Evolutionary conservation across 306 rosid species (phyloP).

Genomic region (Pueraria montana): DNA sequence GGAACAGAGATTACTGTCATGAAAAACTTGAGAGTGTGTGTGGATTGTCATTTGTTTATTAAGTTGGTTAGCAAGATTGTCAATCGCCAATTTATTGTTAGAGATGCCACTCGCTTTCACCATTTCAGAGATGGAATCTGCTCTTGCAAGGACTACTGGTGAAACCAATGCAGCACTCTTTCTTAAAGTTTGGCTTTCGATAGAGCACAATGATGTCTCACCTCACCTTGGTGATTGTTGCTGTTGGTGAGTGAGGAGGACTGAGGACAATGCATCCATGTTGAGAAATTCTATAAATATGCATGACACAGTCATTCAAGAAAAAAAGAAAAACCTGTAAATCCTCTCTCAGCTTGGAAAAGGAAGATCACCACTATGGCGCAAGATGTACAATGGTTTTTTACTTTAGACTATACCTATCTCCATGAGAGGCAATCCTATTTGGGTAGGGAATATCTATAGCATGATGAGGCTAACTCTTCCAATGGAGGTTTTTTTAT

Average conservation of each 20-base stretch:
- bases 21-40: slow-evolving; percentile 88
- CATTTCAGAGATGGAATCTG: slow-evolving; percentile 82
- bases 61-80: slow-evolving; percentile 83
- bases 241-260: slow-evolving; percentile 14
- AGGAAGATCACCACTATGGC: slow-evolving; percentile 17
- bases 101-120: slow-evolving; percentile 94
- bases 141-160: slow-evolving; percentile 95
- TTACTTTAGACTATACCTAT: not conserved
- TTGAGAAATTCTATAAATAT: slow-evolving; percentile 33
- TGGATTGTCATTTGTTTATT: slow-evolving; percentile 81
- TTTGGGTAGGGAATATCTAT: not conserved
- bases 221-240: slow-evolving; percentile 8
- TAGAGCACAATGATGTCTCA: slow-evolving; percentile 36
- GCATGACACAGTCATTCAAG: not conserved
- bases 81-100: slow-evolving; percentile 74
- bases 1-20: slow-evolving; percentile 79
- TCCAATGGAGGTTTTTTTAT: not conserved
- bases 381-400: not conserved
- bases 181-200: slow-evolving; percentile 9
- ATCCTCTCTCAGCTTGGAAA: slow-evolving; percentile 11
- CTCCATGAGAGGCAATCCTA: not conserved
- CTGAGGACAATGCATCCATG: slow-evolving; percentile 18
- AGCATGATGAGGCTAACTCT: not conserved
- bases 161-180: slow-evolving; percentile 29
- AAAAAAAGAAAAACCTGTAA: not conserved